Base-by-base conservation (phyloP, 2,329 filamentous ascomycete species). In the Dryadomyces quercivorus region DNA sequence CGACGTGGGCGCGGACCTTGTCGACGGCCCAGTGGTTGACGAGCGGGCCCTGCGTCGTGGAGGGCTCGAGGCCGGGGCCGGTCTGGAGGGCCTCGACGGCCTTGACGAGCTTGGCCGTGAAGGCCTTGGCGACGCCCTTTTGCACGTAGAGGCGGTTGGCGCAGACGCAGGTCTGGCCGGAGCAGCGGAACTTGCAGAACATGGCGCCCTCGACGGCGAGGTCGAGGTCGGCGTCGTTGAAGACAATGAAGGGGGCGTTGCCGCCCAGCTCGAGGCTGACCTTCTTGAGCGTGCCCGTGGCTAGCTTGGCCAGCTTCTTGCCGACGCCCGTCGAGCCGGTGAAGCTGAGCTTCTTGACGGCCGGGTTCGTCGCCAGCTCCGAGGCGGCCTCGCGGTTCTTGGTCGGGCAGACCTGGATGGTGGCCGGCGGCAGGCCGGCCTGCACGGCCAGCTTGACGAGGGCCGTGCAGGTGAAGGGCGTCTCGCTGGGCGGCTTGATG, bases 401-500 rank as follows among this genome's bases (percentile, higher is more conserved):
- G 15, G 57, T 56, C 16, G 58, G 53, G 51, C 47, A 44, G 16
- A 60, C 56, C 40, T 60, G 51, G 36, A 88, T 73, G 1, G 84
- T 80, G 31, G 82, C 82, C 55, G 78, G 76, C 10, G 84, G 85
- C 38, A 87, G 78, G 5, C 84, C 85, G 1, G 85, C 84, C 18
- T 80, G 74, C 55, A 78, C 70, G 1, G 79, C 81, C 36, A 87
- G 74, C 63, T 85, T 80, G 1, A 80, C 79, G 13, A 88, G 67
- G 1, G 84, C 84, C 45, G 84, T 80, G 3, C 80, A 77, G 42
- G 82, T 84, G 63, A 84, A 81, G 0, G 84, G 84, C 0, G 85
- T 86, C 67, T 87, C 83, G 18, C 77, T 75, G 0, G 84, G 81
- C n/a, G 82, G 81, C 67, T 88, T 88, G 52, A 78, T 77, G 4